Conservation (phyloP, 306 rosid species). For the Sicyos baderoa region DNA sequence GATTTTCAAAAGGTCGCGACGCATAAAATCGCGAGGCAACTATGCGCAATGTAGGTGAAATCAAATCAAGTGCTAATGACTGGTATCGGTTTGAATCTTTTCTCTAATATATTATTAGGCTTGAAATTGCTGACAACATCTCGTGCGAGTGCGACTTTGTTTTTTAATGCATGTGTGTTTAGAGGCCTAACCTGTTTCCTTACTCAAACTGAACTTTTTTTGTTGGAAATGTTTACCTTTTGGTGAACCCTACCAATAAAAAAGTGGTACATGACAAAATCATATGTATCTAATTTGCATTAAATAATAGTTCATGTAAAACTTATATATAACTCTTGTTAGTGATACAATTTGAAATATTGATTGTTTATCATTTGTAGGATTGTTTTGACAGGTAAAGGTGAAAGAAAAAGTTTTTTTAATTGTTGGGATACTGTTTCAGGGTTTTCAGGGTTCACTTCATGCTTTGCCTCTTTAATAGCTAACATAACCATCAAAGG, state of each 20-base stretch:
- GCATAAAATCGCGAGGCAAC: no score
- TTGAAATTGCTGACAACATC: neutral
- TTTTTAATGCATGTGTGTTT: neutral
- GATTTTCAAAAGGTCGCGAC: neutral
- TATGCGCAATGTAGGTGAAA: conserved; percentile 7
- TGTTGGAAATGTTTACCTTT: conserved; percentile 9
- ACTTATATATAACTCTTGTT: neutral
- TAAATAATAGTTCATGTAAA: neutral
- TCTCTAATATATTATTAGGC: neutral
- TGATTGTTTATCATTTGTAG: neutral
- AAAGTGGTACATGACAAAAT: neutral
- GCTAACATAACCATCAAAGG: conserved; percentile 5
- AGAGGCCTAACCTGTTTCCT: neutral
- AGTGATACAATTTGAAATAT: neutral
- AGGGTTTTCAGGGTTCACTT: conserved; percentile 3
- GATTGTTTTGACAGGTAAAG: neutral
- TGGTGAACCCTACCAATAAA: conserved; percentile 6
- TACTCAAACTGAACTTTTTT: neutral
- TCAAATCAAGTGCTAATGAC: neutral
- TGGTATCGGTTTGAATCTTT: neutral
- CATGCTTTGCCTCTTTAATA: conserved; percentile 13
- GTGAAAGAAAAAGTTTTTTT: neutral
- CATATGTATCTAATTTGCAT: neutral
- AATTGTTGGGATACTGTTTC: neutral
- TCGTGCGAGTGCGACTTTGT: neutral